phyloP scores from a whole-genome alignment of 2,329 filamentous ascomycete species.

The Nothopassalora personata region DNA sequence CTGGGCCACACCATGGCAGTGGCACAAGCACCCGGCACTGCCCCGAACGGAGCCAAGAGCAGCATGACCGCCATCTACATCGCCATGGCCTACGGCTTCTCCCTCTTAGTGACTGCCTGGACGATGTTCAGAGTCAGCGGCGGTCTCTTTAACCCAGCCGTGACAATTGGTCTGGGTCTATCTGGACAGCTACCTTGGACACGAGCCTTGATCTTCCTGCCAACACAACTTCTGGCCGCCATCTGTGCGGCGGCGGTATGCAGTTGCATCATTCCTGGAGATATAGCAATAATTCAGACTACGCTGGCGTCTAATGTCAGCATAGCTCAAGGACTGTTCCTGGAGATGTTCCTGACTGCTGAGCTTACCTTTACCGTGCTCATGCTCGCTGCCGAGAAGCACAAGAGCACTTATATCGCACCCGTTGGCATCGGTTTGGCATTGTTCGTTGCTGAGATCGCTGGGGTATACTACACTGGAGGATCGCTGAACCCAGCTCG shows the following conservation, averaged over 20 bases:
- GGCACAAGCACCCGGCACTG: slow-evolving; percentile 30
- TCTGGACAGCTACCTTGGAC: slow-evolving; percentile 23
- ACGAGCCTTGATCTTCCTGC: slow-evolving; percentile 26
- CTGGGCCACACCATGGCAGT: slow-evolving; percentile 6
- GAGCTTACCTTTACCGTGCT: slow-evolving; percentile 30
- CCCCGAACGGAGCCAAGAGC: slow-evolving; percentile 38
- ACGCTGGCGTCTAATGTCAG: slow-evolving; percentile 25
- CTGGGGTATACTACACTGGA: slow-evolving; percentile 30
- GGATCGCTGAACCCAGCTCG: slow-evolving; percentile 33
- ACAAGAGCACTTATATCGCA: slow-evolving; percentile 30
- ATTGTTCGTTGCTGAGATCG: slow-evolving; percentile 23
- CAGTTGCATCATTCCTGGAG: slow-evolving; percentile 28
- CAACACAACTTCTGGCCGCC: slow-evolving; percentile 27
- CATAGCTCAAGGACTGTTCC: slow-evolving; percentile 29
- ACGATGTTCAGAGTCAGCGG: slow-evolving; percentile 31
- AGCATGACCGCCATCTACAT: slow-evolving; percentile 27
- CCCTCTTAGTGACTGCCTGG: slow-evolving; percentile 37
- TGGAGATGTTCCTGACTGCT: slow-evolving; percentile 34
- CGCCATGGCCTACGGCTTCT: slow-evolving; percentile 35
- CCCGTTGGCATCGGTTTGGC: slow-evolving; percentile 26
- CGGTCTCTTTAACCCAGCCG: slow-evolving; percentile 29
- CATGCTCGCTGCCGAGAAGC: slow-evolving; percentile 35
- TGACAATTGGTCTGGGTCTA: slow-evolving; percentile 29
- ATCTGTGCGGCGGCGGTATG: slow-evolving; percentile 31
- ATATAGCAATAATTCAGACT: slow-evolving; percentile 27